Conservation (phyloP, 768 basidiomycete species). For the Ephemerocybe angulata region DNA sequence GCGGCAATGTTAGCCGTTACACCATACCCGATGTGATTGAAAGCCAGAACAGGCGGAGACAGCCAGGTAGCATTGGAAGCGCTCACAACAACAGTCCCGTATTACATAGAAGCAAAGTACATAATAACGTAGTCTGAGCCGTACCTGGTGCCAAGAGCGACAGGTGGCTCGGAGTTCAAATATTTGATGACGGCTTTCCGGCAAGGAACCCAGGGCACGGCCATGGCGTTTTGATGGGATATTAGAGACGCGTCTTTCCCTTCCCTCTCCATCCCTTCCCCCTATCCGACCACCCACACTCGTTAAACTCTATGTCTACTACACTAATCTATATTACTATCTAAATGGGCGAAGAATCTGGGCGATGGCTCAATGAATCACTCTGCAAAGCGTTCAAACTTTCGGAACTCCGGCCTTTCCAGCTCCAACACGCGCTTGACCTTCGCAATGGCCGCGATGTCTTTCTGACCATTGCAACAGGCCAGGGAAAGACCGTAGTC, state of each 20-base stretch:
- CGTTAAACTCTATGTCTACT: not conserved
- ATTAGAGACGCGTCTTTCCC: not conserved
- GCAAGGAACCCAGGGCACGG: not conserved
- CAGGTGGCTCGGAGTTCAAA: not conserved
- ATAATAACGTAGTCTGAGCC: not conserved
- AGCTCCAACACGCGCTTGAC: conserved; percentile 10
- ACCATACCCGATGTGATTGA: conserved; percentile 20
- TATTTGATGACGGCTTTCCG: not conserved
- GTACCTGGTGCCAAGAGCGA: not conserved
- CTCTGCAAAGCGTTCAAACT: conserved; percentile 7
- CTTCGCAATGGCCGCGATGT: conserved; percentile 10
- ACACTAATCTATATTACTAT: not conserved
- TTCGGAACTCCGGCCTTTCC: conserved; percentile 4
- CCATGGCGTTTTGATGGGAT: not conserved
- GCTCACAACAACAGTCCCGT: no score
- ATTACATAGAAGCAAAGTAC: no score
- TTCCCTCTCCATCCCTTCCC: not conserved
- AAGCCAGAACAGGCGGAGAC: no score
- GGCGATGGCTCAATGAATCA: conserved; percentile 6
- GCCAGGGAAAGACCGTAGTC: conserved; percentile 13
- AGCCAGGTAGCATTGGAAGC: no score
- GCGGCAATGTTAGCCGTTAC: conserved; percentile 19
- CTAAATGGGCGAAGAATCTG: not conserved
- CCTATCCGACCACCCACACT: not conserved
- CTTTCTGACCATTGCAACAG: conserved; percentile 9